Evolutionary conservation across 495 filamentous ascomycete species (phyloP).

Genomic region (Lasiosphaeria ovina): DNA sequence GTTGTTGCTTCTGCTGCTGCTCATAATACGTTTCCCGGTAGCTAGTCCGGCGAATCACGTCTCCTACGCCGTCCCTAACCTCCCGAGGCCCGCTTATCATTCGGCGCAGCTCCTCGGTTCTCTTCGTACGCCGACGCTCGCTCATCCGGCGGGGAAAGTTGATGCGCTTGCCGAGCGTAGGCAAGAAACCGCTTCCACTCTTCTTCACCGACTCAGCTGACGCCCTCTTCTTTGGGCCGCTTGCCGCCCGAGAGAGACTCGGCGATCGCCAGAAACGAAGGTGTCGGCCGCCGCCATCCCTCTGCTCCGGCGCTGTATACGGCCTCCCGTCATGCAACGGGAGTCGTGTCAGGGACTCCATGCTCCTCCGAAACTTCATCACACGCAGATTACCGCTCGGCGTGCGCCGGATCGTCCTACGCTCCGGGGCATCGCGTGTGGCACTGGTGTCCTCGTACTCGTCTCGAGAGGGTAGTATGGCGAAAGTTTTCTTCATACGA

Average conservation of each 20-base stretch:
- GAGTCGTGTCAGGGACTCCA: slow-evolving; percentile 34
- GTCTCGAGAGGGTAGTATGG: slow-evolving; percentile 46
- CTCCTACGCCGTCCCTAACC: slow-evolving; percentile 51
- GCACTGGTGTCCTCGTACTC: slow-evolving; percentile 35
- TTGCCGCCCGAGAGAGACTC: background rate
- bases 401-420: slow-evolving; percentile 49
- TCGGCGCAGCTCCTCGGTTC: slow-evolving; percentile 62
- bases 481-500: slow-evolving; percentile 51
- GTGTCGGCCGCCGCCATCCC: slow-evolving; percentile 15
- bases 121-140: slow-evolving; percentile 62
- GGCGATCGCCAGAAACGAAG: slow-evolving; percentile 20
- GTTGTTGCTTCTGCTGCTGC: slow-evolving; percentile 9
- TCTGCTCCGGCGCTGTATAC: slow-evolving; percentile 31
- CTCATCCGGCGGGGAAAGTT: slow-evolving; percentile 55
- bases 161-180: slow-evolving; percentile 37
- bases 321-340: slow-evolving; percentile 23
- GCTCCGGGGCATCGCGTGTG: slow-evolving; percentile 42
- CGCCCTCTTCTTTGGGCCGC: background rate
- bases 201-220: slow-evolving; percentile 8
- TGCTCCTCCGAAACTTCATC: slow-evolving; percentile 45
- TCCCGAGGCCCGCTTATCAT: slow-evolving; percentile 59
- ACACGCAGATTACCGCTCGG: slow-evolving; percentile 50
- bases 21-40: slow-evolving; percentile 22
- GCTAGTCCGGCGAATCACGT: slow-evolving; percentile 44
- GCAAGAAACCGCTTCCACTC: slow-evolving; percentile 24